Base-by-base conservation (phyloP, 495 filamentous ascomycete species). In the Rhizodiscina lignyota region DNA sequence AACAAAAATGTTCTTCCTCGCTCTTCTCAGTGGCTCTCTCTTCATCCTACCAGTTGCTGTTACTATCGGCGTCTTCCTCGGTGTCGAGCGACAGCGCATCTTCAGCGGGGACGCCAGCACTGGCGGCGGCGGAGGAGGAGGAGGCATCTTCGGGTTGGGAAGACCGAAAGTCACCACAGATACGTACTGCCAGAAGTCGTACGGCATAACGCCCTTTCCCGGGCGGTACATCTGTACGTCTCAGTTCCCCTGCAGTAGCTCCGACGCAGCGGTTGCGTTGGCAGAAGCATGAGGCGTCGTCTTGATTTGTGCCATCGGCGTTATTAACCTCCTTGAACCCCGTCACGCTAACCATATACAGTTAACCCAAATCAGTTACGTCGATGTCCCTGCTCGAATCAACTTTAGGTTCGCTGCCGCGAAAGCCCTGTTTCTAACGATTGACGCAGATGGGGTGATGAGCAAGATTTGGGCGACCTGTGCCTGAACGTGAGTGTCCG, bases 1-100 rank as follows among this genome's bases (percentile, higher is more conserved):
- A 13, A 28, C 29, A 34, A 13, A 8, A 10, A 42, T 40, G 30
- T 36, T 18, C 18, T 21, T 62, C 12, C 44, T 49, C 40, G 41
- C 53, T 32, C 34, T 63, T 31, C 50, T 63, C 38, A 63, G 58
- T 45, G 44, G 45, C 6, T 34, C 42, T 37, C 52, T 63, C 4
- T 32, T 60, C 24, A 54, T 47, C 11, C 52, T 63, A 23, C 60
- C 60, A 10, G 51, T 62, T 34, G 60, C 55, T 11, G 50, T 47
- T 15, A 52, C 53, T 6, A 32, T 63, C 10, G 59, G 59, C 13
- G 45, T 56, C 5, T 38, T 60, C 4, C 36, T 60, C 12, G 60
- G 57, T 4, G 56, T 63, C 35, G 55, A 62, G 16, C 45, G 46
- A n/a, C 51, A 57, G 21, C 17, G 19, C 2, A 26, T 36, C 18